Percentiles rank a stretch among this genome's conserved stretches.
Evolutionary conservation across 192 early-diverging fungal species (phyloP).

Genomic region (Paraglomus brasilianum): DNA sequence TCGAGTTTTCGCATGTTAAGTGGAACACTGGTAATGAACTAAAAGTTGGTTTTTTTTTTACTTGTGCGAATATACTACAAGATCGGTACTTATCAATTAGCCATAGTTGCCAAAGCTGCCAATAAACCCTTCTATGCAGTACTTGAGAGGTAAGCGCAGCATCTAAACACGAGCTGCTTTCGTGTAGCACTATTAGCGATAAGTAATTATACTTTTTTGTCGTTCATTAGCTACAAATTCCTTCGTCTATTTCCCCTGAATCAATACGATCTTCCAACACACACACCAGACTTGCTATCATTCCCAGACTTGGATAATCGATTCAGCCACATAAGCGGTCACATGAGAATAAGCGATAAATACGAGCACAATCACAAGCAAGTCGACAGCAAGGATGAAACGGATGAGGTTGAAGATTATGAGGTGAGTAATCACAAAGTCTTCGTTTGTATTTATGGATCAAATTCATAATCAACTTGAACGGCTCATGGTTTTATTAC

Average conservation of each 20-base stretch:
- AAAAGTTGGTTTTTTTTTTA: background rate
- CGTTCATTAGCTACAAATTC: conserved; percentile 82
- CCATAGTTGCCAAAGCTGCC: conserved; percentile 91
- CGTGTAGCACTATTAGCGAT: background rate
- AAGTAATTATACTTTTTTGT: background rate
- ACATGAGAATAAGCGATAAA: background rate
- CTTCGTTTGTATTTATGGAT: conserved; percentile 20
- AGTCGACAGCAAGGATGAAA: conserved; percentile 29
- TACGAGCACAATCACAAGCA: conserved; percentile 14
- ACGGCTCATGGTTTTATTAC: conserved; percentile 34
- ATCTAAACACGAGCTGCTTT: background rate
- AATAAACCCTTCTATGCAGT: conserved; percentile 94
- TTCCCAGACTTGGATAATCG: conserved; percentile 55
- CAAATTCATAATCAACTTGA: conserved; percentile 39
- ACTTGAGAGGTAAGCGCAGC: conserved; percentile 73
- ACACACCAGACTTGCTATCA: conserved; percentile 64
- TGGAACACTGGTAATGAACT: conserved; percentile 16
- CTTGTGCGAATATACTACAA: conserved; percentile 22
- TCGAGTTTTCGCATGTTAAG: background rate
- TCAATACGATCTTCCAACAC: conserved; percentile 89
- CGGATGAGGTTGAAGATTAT: conserved; percentile 32
- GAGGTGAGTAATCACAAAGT: conserved; percentile 15
- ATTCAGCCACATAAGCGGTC: background rate
- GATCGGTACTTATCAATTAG: conserved; percentile 95
- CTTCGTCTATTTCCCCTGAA: conserved; percentile 92